Evolutionary conservation across 495 filamentous ascomycete genomes (phyloP).

Genomic region (Hypomontagnella monticulosa): DNA sequence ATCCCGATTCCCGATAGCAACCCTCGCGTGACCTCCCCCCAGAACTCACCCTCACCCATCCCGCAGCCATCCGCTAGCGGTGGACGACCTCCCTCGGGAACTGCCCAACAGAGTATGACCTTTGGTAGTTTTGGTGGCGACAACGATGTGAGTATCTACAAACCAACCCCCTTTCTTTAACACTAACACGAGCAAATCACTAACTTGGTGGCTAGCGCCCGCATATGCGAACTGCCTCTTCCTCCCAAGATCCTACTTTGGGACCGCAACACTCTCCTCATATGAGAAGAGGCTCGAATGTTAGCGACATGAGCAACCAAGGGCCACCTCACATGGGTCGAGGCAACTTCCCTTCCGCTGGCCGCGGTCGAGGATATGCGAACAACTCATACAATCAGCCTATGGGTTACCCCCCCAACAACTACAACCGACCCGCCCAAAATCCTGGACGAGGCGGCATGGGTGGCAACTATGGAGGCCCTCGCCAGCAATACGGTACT

Average conservation of each 20-base stretch:
- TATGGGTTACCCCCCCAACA: conserved; percentile 72
- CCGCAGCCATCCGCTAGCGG: conserved; percentile 87
- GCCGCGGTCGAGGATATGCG: conserved; percentile 70
- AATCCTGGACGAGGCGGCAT: conserved; percentile 75
- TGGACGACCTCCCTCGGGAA: conserved; percentile 78
- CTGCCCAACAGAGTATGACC: conserved; percentile 71
- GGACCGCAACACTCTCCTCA: conserved; percentile 71
- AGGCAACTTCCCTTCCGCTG: conserved; percentile 56
- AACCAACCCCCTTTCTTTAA: neutral
- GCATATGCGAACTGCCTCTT: conserved; percentile 62
- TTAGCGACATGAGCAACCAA: conserved; percentile 75
- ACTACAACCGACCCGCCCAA: conserved; percentile 64
- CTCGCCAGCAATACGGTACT: conserved; percentile 38
- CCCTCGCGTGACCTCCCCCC: conserved; percentile 74
- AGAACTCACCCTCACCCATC: conserved; percentile 86
- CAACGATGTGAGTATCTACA: conserved; percentile 68
- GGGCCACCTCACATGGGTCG: conserved; percentile 60
- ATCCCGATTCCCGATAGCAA: conserved; percentile 72
- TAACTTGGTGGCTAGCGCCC: conserved; percentile 59
- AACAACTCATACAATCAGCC: conserved; percentile 69
- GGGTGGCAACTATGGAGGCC: conserved; percentile 66
- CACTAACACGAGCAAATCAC: neutral
- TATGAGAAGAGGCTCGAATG: conserved; percentile 80
- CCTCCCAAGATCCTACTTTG: conserved; percentile 66
- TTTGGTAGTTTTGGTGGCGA: conserved; percentile 87